Conservation (phyloP, 2,329 filamentous ascomycete genomes). For the Cercospora berteroae region DNA sequence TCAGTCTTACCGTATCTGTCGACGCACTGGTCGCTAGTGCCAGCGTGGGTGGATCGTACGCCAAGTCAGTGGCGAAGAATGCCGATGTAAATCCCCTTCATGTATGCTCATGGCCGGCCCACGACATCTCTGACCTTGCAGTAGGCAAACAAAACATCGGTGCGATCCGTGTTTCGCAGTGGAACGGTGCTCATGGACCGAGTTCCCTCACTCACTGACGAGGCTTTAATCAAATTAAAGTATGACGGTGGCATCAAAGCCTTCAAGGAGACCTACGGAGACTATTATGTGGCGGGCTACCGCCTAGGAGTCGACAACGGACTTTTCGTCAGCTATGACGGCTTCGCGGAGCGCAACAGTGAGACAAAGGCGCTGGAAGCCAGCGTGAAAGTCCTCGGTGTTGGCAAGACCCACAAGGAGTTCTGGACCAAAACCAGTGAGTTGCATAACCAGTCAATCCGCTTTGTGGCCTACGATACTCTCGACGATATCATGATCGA, state of each 20-base stretch:
- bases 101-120: background rate
- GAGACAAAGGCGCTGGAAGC: background rate
- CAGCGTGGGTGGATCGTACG: background rate
- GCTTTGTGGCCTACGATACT: background rate
- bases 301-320: background rate
- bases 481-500: background rate
- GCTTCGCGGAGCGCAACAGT: background rate
- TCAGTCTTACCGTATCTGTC: background rate
- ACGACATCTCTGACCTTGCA: background rate
- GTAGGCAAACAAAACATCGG: background rate
- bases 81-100: background rate
- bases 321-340: background rate
- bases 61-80: background rate
- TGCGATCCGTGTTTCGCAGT: background rate
- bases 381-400: background rate
- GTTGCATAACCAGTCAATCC: background rate
- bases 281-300: background rate
- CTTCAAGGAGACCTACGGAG: background rate
- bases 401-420: background rate
- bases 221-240: background rate
- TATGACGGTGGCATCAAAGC: background rate
- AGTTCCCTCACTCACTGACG: background rate
- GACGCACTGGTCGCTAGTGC: background rate
- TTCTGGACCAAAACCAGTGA: background rate
- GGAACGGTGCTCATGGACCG: background rate